Conservation (phyloP, 2,329 filamentous ascomycete species). For the Clarireedia hainanense region DNA sequence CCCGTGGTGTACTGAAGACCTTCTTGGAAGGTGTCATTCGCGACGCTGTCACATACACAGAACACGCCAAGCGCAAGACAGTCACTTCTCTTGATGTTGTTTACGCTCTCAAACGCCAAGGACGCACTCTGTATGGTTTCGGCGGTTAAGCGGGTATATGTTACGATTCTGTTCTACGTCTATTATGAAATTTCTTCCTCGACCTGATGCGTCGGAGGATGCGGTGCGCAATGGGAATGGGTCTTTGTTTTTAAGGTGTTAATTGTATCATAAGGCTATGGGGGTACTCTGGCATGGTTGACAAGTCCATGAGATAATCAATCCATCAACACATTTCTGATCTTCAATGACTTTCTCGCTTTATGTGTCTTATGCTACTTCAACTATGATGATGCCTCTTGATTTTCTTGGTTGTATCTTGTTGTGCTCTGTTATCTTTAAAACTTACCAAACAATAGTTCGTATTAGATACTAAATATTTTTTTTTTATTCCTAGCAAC, state of each 20-base stretch:
- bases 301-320: conserved; percentile 19
- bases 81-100: conserved; percentile 59
- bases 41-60: conserved; percentile 36
- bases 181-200: conserved; percentile 23
- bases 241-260: conserved; percentile 23
- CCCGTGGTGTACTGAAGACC: conserved; percentile 73
- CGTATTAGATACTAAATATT: too few species aligned
- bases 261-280: conserved; percentile 26
- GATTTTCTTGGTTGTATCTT: too few species aligned
- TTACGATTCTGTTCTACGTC: conserved; percentile 17
- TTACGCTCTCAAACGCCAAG: conserved; percentile 59
- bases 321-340: conserved; percentile 2
- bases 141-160: conserved; percentile 42
- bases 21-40: conserved; percentile 77
- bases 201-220: conserved; percentile 12
- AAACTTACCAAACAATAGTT: too few species aligned
- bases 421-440: too few species aligned
- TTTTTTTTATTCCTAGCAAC: too few species aligned
- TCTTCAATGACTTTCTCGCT: too few species aligned
- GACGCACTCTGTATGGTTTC: conserved; percentile 61
- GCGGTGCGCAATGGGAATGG: conserved; percentile 21
- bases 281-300: conserved; percentile 22
- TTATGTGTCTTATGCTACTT: too few species aligned
- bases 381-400: too few species aligned
- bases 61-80: conserved; percentile 75